Conservation (phyloP, 805 yeast genomes). For the Saccharomycopsis sp. region DNA sequence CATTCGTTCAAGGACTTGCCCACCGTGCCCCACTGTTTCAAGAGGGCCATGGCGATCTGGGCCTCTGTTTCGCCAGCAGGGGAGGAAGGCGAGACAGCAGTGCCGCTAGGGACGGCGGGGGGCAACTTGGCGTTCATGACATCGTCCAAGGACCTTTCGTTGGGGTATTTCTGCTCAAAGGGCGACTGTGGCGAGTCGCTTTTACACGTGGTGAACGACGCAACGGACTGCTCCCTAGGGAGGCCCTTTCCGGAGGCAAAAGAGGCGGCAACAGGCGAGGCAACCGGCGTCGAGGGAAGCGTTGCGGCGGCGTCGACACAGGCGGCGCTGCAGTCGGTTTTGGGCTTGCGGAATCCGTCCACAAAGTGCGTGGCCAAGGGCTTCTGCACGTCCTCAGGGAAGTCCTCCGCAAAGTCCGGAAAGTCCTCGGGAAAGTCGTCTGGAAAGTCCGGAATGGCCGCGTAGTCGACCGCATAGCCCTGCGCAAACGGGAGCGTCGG, state of each 20-base stretch:
- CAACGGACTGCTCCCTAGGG: background rate
- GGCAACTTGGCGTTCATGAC: background rate
- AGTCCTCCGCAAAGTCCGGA: too few relatives aligned
- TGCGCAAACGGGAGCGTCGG: constrained; percentile 19
- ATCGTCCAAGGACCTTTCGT: background rate
- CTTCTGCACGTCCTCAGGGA: too few relatives aligned
- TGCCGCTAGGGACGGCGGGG: background rate
- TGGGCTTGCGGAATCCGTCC: background rate
- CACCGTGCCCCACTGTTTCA: constrained; percentile 27
- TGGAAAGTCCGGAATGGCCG: constrained; percentile 1
- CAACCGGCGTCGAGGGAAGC: background rate
- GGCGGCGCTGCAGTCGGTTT: background rate
- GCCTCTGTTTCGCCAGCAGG: constrained; percentile 7
- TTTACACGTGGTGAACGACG: background rate
- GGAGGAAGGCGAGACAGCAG: constrained; percentile 11
- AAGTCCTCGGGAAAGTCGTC: background rate
- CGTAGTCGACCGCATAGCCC: constrained; percentile 14
- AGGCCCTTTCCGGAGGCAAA: background rate
- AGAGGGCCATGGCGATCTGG: constrained; percentile 11
- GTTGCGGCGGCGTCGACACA: background rate
- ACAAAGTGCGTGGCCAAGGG: background rate
- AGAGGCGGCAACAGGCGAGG: background rate
- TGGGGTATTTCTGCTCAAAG: background rate
- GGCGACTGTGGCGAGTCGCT: background rate
- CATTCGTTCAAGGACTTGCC: constrained; percentile 50